Percentiles rank a stretch among this genome's conserved stretches.
These are phyloP conservation scores for Aureobasidium pullulans DNA, from an alignment of 2,329 filamentous ascomycete species.

Conservation along the genomic window DNA sequence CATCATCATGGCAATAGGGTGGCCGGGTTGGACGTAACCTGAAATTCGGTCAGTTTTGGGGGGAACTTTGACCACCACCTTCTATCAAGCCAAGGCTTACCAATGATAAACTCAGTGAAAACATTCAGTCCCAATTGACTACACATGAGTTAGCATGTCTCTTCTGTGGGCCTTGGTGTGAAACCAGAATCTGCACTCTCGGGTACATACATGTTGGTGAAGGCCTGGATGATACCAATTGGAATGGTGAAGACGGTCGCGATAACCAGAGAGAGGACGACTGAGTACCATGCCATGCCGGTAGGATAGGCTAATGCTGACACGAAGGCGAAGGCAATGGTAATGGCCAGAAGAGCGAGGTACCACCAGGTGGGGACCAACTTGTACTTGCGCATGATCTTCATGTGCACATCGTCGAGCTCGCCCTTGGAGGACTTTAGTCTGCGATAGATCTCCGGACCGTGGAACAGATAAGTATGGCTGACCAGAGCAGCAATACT, in stretches of 20 bases:
- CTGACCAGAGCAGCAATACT: constrained; percentile 70
- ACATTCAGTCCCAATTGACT: constrained; percentile 18
- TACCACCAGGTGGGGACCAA: constrained; percentile 81
- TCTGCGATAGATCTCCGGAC: constrained; percentile 71
- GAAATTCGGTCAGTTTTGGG: too few relatives aligned
- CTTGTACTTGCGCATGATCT: constrained; percentile 73
- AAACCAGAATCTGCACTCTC: too few relatives aligned
- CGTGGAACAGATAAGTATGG: constrained; percentile 80
- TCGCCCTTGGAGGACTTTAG: constrained; percentile 49
- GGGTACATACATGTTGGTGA: constrained; percentile 54
- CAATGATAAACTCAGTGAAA: constrained; percentile 55
- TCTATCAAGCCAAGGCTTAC: too few relatives aligned
- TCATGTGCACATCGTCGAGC: constrained; percentile 71
- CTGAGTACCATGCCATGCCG: constrained; percentile 77
- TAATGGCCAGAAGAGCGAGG: constrained; percentile 18
- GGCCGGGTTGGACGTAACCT: constrained; percentile 68
- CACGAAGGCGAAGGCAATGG: constrained; percentile 17
- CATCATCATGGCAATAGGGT: constrained; percentile 86
- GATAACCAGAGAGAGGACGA: constrained; percentile 69
- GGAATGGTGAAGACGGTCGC: constrained; percentile 78
- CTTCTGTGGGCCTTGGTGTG: too few relatives aligned
- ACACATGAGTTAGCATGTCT: too few relatives aligned
- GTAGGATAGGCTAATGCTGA: constrained; percentile 54
- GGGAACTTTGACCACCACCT: too few relatives aligned
- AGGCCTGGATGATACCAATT: constrained; percentile 86